phyloP scores from a whole-genome alignment of 2,329 filamentous ascomycete species.

The Penicillium sp. region DNA sequence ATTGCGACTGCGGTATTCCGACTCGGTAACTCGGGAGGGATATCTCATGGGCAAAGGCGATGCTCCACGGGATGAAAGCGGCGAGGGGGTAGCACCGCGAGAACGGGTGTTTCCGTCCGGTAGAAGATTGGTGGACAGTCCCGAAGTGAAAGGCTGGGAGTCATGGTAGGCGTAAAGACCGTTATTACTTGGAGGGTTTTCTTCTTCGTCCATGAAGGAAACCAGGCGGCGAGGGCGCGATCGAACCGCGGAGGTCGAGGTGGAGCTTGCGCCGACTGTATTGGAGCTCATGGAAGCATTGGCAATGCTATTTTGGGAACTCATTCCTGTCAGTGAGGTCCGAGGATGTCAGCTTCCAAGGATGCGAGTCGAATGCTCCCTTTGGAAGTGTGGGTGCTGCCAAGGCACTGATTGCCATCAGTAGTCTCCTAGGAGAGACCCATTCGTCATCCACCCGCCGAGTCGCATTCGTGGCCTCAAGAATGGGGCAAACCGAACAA shows the following conservation, averaged over 20 bases:
- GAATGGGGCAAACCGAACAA: constrained; percentile 7
- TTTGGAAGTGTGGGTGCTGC: constrained; percentile 25
- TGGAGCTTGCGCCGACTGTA: constrained; percentile 33
- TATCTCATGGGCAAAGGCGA: constrained; percentile 43
- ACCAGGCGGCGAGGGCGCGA: constrained; percentile 46
- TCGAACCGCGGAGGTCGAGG: constrained; percentile 42
- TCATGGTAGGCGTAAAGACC: constrained; percentile 26
- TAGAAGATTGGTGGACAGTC: constrained; percentile 30
- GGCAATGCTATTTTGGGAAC: constrained; percentile 38
- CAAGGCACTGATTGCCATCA: constrained; percentile 38
- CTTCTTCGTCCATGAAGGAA: constrained; percentile 42
- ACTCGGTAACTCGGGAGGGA: constrained; percentile 34
- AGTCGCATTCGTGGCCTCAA: constrained; percentile 27
- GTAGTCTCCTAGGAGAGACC: constrained; percentile 33
- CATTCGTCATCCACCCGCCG: constrained; percentile 38
- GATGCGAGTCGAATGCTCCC: constrained; percentile 24
- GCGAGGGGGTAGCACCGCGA: constrained; percentile 43
- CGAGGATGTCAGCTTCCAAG: constrained; percentile 17
- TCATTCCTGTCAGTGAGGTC: constrained; percentile 39
- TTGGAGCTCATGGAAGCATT: constrained; percentile 37
- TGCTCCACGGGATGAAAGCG: constrained; percentile 34
- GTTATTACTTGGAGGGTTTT: constrained; percentile 22
- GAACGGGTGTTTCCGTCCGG: constrained; percentile 32
- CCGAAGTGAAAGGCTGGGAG: constrained; percentile 29
- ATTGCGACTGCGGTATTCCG: constrained; percentile 22